These are phyloP conservation scores for Wickerhamiella shivajii DNA, from an alignment of 805 yeast genomes.

Conservation along the genomic window DNA sequence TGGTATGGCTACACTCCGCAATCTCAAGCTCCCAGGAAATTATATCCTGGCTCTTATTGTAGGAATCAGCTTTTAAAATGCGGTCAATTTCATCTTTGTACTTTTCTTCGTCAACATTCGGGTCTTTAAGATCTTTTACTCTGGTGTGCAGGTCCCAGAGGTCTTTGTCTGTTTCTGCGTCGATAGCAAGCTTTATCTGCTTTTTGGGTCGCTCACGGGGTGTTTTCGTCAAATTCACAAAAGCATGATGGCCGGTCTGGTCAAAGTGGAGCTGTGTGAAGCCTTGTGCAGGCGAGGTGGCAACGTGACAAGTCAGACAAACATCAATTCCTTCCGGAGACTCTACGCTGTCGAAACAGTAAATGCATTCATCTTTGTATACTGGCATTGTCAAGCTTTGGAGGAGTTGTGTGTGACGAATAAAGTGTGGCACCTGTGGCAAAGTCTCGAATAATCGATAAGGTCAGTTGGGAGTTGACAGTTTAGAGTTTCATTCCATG, in stretches of 20 bases:
- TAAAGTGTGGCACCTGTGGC: background rate
- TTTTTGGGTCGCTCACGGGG: conserved; percentile 25
- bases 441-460: too few species aligned
- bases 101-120: conserved; percentile 11
- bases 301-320: conserved; percentile 49
- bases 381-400: conserved; percentile 26
- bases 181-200: conserved; percentile 55
- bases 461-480: too few species aligned
- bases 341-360: conserved; percentile 58
- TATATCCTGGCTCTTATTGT: conserved; percentile 49
- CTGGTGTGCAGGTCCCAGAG: conserved; percentile 34
- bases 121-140: conserved; percentile 28
- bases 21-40: conserved; percentile 89
- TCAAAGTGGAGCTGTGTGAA: conserved; percentile 46
- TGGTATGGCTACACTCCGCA: conserved; percentile 62
- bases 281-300: conserved; percentile 39
- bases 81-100: conserved; percentile 26
- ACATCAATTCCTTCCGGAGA: conserved; percentile 50
- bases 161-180: conserved; percentile 48
- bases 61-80: conserved; percentile 44
- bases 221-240: conserved; percentile 42
- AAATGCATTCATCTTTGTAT: conserved; percentile 83
- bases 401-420: background rate
- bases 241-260: conserved; percentile 39
- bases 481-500: too few species aligned